Conservation (phyloP, 2,329 filamentous ascomycete species). For the Graphilbum ipis-grandicollis region DNA sequence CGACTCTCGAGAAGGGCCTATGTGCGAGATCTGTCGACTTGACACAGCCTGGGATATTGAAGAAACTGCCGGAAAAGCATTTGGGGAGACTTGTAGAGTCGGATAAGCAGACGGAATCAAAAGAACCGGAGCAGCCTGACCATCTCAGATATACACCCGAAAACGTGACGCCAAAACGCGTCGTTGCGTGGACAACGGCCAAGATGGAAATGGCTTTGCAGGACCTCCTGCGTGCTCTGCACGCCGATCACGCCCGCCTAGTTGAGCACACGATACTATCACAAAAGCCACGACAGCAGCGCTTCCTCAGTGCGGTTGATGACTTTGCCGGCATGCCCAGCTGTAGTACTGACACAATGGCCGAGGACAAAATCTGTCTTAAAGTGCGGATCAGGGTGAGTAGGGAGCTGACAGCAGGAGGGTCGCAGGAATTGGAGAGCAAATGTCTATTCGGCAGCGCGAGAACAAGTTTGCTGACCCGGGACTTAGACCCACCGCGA, state of each 20-base stretch:
- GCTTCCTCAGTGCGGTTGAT: conserved; percentile 14
- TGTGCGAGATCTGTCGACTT: no score
- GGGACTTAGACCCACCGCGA: conserved; percentile 8
- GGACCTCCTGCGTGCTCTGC: conserved; percentile 24
- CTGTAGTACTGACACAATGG: conserved; percentile 13
- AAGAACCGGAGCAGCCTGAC: not conserved
- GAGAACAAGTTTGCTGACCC: no score
- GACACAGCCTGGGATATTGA: no score
- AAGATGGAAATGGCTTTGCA: conserved; percentile 24
- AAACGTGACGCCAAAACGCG: not conserved
- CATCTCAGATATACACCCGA: no score
- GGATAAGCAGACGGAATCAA: not conserved
- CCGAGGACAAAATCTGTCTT: conserved; percentile 22
- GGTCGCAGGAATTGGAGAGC: no score
- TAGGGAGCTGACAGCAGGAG: no score
- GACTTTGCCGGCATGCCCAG: conserved; percentile 28
- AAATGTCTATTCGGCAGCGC: no score
- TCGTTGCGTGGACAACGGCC: conserved; percentile 24
- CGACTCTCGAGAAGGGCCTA: no score
- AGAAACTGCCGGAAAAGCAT: no score
- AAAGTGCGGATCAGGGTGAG: conserved; percentile 33
- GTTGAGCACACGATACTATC: conserved; percentile 27
- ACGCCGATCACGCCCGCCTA: conserved; percentile 26
- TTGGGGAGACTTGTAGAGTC: no score
- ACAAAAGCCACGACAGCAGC: conserved; percentile 1